A percentile compares a stretch with the other conserved stretches of the same genome.
phyloP scores from a whole-genome alignment of 1,139 yeast genomes.

The Yamadazyma spencermartinsiae region DNA sequence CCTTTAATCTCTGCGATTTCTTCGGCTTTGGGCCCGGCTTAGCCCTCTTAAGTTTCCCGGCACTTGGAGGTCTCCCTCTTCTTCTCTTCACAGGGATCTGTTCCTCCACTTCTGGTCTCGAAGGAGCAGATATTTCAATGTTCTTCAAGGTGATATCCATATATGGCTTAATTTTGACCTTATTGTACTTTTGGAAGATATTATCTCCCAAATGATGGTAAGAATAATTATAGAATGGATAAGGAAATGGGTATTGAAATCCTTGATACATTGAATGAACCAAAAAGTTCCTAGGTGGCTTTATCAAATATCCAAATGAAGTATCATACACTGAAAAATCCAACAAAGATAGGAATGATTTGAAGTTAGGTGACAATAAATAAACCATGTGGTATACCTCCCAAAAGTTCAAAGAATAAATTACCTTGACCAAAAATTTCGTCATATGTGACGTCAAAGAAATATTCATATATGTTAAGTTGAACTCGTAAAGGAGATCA shows the following conservation, averaged over 20 bases:
- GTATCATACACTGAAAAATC: constrained; percentile 40
- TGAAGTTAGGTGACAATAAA: constrained; percentile 31
- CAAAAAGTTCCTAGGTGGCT: constrained; percentile 43
- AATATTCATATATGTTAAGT: constrained; percentile 38
- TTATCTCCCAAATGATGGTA: constrained; percentile 40
- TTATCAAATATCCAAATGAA: constrained; percentile 40
- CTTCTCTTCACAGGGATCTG: constrained; percentile 6
- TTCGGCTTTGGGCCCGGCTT: not conserved
- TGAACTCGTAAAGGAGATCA: constrained; percentile 27
- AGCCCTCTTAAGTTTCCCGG: not conserved
- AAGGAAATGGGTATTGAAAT: constrained; percentile 48
- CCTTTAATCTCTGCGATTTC: not conserved
- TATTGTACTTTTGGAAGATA: constrained; percentile 26
- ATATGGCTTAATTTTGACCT: constrained; percentile 35
- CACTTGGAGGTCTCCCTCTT: constrained; percentile 4
- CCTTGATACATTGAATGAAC: constrained; percentile 41
- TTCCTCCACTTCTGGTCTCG: constrained; percentile 1
- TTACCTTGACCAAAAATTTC: constrained; percentile 38
- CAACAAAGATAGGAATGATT: constrained; percentile 33
- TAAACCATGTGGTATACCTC: constrained; percentile 44
- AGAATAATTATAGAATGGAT: constrained; percentile 48
- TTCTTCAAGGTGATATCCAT: constrained; percentile 36
- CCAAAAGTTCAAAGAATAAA: constrained; percentile 46
- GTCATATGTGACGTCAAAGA: constrained; percentile 42
- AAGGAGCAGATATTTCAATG: constrained; percentile 5